phyloP scores from a whole-genome alignment of 164 flowering plant genomes.

The Berberis thunbergii region DNA sequence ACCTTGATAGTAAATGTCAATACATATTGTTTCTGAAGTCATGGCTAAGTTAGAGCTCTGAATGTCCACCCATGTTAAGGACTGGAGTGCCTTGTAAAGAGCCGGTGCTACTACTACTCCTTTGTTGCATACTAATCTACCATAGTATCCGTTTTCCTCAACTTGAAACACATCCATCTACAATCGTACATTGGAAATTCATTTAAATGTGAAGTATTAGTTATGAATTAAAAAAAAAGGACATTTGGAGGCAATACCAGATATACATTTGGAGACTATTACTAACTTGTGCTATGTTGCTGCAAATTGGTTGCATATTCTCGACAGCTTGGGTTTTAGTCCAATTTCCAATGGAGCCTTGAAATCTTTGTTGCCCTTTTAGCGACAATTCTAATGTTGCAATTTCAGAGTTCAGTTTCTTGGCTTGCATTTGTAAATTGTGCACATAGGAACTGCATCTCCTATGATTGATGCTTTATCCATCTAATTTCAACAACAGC shows the following conservation, averaged over 20 bases:
- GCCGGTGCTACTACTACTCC: slow-evolving; percentile 49
- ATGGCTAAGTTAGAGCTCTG: slow-evolving; percentile 46
- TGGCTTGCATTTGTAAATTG: slow-evolving; percentile 56
- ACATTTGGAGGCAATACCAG: background rate
- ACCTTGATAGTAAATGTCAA: slow-evolving; percentile 32
- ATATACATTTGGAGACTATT: no score
- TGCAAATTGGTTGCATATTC: slow-evolving; percentile 12
- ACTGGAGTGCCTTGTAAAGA: slow-evolving; percentile 61
- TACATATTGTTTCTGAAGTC: slow-evolving; percentile 27
- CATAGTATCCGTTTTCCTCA: slow-evolving; percentile 32
- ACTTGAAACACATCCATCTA: slow-evolving; percentile 23
- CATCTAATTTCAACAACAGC: background rate
- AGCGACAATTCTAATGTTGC: no score
- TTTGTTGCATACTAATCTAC: slow-evolving; percentile 40
- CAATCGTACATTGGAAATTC: slow-evolving; percentile 29
- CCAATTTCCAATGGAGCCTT: slow-evolving; percentile 19
- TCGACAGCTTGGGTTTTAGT: slow-evolving; percentile 13
- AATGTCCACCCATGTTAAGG: slow-evolving; percentile 38
- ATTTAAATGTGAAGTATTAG: slow-evolving; percentile 39
- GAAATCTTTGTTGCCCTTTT: no score
- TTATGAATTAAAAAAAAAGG: background rate
- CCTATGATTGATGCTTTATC: slow-evolving; percentile 62
- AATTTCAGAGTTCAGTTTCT: slow-evolving; percentile 21
- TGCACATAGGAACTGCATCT: slow-evolving; percentile 68
- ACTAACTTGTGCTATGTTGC: slow-evolving; percentile 42